These are phyloP conservation scores for Tetragonia tetragonoides DNA, from an alignment of 148 eudicot genomes.

Conservation along the genomic window DNA sequence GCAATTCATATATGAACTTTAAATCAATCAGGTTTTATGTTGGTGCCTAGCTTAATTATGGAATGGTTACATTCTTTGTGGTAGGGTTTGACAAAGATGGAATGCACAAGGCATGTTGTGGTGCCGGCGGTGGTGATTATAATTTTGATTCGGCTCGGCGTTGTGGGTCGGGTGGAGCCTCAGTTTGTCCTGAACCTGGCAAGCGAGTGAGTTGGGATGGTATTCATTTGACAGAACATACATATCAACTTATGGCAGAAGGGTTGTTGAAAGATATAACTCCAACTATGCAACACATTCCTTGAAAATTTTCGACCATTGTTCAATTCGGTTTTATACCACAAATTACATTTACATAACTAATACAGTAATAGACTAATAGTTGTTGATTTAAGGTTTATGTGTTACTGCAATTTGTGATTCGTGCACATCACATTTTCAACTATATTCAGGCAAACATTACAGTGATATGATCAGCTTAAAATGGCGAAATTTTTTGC, in stretches of 20 bases:
- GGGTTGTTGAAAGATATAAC: neutral
- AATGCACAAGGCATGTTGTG: conserved; percentile 12
- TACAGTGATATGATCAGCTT: no score
- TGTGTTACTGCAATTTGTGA: no score
- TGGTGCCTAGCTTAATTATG: neutral
- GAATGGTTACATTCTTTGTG: neutral
- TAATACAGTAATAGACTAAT: no score
- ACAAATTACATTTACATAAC: no score
- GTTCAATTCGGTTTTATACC: no score
- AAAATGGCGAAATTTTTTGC: no score
- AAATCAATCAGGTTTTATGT: neutral
- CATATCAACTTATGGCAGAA: conserved; percentile 11
- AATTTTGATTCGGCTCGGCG: neutral
- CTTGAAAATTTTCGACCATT: neutral
- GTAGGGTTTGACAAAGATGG: conserved; percentile 9
- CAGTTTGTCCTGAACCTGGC: neutral
- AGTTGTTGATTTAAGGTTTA: no score
- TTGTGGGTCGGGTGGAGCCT: neutral
- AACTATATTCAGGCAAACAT: no score
- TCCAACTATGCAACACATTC: neutral
- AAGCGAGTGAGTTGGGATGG: conserved; percentile 18
- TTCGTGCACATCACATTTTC: no score
- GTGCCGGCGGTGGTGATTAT: neutral
- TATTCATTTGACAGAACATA: conserved; percentile 4
- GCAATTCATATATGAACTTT: neutral